These are phyloP conservation scores for Kluyveromyces sp. DNA, from an alignment of 1,139 yeast genomes.

Conservation along the genomic window DNA sequence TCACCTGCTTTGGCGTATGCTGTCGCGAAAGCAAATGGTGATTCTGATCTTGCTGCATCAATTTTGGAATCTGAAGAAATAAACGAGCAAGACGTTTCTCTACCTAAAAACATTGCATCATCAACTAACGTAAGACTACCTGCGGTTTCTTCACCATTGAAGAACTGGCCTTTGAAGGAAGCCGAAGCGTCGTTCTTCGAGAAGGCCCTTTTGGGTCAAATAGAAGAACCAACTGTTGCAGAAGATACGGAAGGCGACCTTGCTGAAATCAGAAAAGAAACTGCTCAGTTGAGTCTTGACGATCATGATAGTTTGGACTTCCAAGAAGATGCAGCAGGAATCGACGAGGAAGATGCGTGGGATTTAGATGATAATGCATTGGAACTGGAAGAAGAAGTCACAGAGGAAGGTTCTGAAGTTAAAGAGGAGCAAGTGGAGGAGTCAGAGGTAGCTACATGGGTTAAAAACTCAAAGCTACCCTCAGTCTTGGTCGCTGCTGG, in stretches of 20 bases:
- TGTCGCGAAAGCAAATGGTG: slow-evolving; percentile 81
- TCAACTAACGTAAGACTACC: slow-evolving; percentile 19
- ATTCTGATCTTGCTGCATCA: slow-evolving; percentile 63
- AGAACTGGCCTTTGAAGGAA: slow-evolving; percentile 78
- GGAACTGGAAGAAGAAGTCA: slow-evolving; percentile 60
- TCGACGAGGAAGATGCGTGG: slow-evolving; percentile 54
- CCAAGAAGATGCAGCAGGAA: slow-evolving; percentile 37
- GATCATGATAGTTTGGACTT: slow-evolving; percentile 33
- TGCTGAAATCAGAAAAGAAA: slow-evolving; percentile 9
- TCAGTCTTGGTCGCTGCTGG: slow-evolving; percentile 96
- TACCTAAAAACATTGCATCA: slow-evolving; percentile 43
- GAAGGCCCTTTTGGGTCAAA: slow-evolving; percentile 70
- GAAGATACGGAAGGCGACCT: slow-evolving; percentile 33
- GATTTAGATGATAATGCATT: slow-evolving; percentile 55
- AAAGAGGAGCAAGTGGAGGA: slow-evolving; percentile 37
- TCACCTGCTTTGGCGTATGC: slow-evolving; percentile 88
- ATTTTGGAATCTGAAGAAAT: slow-evolving; percentile 65
- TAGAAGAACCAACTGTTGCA: slow-evolving; percentile 49
- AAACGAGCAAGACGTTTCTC: slow-evolving; percentile 54
- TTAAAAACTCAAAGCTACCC: slow-evolving; percentile 81
- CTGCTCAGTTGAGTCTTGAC: slow-evolving; percentile 24
- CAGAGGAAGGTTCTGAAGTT: slow-evolving; percentile 41
- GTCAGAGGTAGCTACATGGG: slow-evolving; percentile 54
- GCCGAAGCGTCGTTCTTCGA: slow-evolving; percentile 76
- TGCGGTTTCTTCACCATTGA: slow-evolving; percentile 27